These are phyloP conservation scores for Shiraia bambusicola DNA, from an alignment of 2,329 filamentous ascomycete species.

Conservation along the genomic window DNA sequence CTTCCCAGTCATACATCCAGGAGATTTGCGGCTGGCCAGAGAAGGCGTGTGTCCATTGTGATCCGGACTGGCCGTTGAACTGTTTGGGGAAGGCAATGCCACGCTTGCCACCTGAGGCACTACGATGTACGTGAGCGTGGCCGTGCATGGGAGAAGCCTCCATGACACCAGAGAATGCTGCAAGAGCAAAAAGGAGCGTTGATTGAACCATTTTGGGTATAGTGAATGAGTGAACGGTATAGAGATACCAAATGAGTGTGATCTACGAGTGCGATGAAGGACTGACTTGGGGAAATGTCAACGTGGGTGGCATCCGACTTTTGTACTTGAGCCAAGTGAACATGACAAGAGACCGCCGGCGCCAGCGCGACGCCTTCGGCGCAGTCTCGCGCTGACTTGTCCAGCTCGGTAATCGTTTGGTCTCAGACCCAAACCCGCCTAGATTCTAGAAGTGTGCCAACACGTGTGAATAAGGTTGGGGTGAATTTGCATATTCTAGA, in stretches of 20 bases:
- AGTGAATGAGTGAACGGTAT: conserved; percentile 12
- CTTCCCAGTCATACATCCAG: conserved; percentile 72
- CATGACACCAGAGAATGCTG: conserved; percentile 30
- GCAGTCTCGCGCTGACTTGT: conserved; percentile 14
- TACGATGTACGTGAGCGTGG: conserved; percentile 8
- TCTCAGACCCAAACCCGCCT: conserved; percentile 18
- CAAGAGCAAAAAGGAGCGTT: conserved; percentile 30
- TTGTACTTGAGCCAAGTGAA: conserved; percentile 16
- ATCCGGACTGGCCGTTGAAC: conserved; percentile 24
- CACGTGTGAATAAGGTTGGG: conserved; percentile 21
- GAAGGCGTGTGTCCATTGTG: conserved; percentile 25
- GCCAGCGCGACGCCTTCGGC: conserved; percentile 7
- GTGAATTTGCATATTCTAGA: conserved; percentile 13
- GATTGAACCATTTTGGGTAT: conserved; percentile 20
- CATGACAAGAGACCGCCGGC: conserved; percentile 11
- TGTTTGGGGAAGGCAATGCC: conserved; percentile 35
- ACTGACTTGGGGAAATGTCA: conserved; percentile 6
- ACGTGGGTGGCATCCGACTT: neutral
- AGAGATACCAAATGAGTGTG: conserved; percentile 17
- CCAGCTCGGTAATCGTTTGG: conserved; percentile 9
- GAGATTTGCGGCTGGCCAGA: conserved; percentile 42
- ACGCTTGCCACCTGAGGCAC: conserved; percentile 28
- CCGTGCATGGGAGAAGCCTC: conserved; percentile 26
- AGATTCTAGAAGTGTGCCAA: conserved; percentile 12
- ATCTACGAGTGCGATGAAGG: conserved; percentile 12